Evolutionary conservation across 2,329 filamentous ascomycete species (phyloP).

Genomic region (Neonectria hederae): DNA sequence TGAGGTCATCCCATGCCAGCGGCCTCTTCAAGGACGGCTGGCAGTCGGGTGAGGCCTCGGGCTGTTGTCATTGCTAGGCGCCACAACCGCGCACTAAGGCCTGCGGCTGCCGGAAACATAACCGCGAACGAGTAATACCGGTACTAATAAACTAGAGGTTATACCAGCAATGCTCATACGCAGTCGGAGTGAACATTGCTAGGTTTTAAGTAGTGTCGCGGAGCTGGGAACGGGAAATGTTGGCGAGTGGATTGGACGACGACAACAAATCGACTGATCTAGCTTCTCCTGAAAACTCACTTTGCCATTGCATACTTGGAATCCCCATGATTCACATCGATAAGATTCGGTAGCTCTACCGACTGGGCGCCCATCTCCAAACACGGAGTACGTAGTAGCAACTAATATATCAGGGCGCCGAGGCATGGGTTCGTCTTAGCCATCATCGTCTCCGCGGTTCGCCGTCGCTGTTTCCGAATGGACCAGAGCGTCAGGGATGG

Average conservation of each 20-base stretch:
- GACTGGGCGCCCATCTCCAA: constrained; percentile 2
- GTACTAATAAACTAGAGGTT: constrained; percentile 1
- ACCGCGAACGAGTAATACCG: constrained; percentile 1
- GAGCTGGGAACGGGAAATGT: neutral
- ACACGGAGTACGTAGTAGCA: constrained; percentile 2
- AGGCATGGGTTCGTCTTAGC: neutral
- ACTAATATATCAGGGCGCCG: neutral
- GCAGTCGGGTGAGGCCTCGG: neutral
- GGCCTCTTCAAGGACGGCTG: neutral
- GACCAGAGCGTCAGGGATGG: neutral
- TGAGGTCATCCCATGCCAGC: neutral
- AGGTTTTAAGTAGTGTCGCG: constrained; percentile 1
- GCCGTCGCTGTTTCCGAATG: neutral
- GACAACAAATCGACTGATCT: constrained; percentile 1
- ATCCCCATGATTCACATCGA: neutral
- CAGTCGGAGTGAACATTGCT: neutral
- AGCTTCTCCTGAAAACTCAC: neutral
- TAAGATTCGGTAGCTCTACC: constrained; percentile 1
- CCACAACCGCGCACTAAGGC: constrained; percentile 11
- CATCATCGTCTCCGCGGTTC: neutral
- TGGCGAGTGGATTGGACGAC: constrained; percentile 1
- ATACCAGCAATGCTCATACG: constrained; percentile 3
- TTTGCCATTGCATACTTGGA: neutral
- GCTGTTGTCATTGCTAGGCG: neutral
- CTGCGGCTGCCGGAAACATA: neutral